Percentiles rank a stretch among this genome's conserved stretches.
Conservation (phyloP, 1,139 yeast species). For the Debaryomyces psychrophilus region DNA sequence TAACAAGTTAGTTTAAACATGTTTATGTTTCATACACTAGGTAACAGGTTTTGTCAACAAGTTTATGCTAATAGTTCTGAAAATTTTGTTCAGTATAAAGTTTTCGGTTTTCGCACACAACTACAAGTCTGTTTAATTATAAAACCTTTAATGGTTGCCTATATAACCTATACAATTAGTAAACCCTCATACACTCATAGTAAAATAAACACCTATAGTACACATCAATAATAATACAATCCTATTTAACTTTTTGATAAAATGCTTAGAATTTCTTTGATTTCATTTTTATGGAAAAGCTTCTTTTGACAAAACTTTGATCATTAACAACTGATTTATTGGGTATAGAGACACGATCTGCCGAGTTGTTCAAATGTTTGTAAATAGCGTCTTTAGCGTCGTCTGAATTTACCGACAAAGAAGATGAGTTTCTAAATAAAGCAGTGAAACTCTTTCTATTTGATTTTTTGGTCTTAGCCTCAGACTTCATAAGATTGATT, state of each 20-base stretch:
- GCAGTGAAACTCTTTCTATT: slow-evolving; percentile 20
- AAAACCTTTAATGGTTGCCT: background rate
- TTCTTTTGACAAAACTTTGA: slow-evolving; percentile 16
- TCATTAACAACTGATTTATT: slow-evolving; percentile 5
- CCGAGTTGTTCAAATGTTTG: slow-evolving; percentile 9
- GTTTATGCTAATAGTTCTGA: slow-evolving; percentile 2
- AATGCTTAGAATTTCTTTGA: slow-evolving; percentile 15
- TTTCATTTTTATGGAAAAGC: slow-evolving; percentile 22
- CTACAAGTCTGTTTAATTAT: background rate
- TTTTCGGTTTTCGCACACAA: slow-evolving; percentile 8
- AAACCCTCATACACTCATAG: background rate
- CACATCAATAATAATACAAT: background rate
- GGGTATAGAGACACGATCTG: slow-evolving; percentile 9
- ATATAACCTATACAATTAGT: slow-evolving; percentile 5
- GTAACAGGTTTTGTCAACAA: background rate
- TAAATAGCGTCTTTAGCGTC: slow-evolving; percentile 7
- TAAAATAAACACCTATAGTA: slow-evolving; percentile 4
- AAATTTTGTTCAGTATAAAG: slow-evolving; percentile 6
- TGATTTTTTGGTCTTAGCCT: slow-evolving; percentile 5
- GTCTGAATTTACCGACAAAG: slow-evolving; percentile 1
- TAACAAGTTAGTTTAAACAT: slow-evolving; percentile 6
- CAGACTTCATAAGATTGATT: background rate
- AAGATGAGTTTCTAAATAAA: slow-evolving; percentile 15
- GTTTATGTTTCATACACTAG: background rate
- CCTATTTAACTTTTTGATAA: background rate